Base-by-base conservation (phyloP, 345 rosid genomes). In the Pugionium dolabratum region DNA sequence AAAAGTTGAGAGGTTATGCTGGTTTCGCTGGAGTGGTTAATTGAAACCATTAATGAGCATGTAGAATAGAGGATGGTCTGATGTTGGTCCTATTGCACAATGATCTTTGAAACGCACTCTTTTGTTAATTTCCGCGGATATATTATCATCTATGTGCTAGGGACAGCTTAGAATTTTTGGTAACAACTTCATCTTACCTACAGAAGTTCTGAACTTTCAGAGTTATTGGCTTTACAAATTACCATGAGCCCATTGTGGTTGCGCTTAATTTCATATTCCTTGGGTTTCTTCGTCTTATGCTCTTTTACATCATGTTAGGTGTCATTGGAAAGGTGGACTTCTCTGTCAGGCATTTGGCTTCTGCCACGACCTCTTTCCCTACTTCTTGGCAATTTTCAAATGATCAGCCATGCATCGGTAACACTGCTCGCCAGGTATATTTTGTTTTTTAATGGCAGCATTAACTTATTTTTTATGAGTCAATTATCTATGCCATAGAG, bases 271-370 rank as follows among this genome's bases (percentile, higher is more conserved):
- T 60, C 11, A n/a, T 34, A 7, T 29, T 49, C 5, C 31, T 33
- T 40, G 29, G 33, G 46, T 53, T 37, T 8, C 39, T 73, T 49
- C 9, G 37, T 60, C 74, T 62, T 3, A 62, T 56, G 29, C 37
- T 33, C 33, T 61, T 66, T 42, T 45, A 52, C 43, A 58, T 18
- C 18, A 26, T 79, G 30, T 67, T 67, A 95, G 99, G 97, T 64
- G 76, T 90, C 32, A 76, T 84, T 76, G 99, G 99, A 60, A 91
- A 89, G 87, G 99, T 91, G 64, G 99, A 95, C 74, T 95, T 95
- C 76, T 80, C 90, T 55, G 99, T 95, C 42, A 89, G 88, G 81
- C 99, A 95, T 75, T 86, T 95, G 42, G 78, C 99, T 53, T 95
- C 99, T 7, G 63, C 81, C 51, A 83, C 97, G 9, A 70, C 90